Conservation (phyloP, 192 early-diverging fungal genomes). For the Diversispora epigaea region DNA sequence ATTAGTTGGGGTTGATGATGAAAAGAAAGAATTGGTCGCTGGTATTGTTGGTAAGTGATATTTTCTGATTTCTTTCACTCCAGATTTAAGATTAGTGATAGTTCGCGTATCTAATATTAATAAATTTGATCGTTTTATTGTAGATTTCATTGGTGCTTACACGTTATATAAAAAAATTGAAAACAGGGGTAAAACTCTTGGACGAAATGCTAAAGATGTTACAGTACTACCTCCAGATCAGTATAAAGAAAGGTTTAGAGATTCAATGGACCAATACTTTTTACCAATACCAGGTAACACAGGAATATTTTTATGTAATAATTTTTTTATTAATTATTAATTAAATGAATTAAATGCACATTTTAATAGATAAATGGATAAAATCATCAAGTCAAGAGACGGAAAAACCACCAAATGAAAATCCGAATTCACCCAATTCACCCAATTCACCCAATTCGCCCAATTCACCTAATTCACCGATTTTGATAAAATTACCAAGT, state of each 20-base stretch:
- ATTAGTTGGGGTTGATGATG: constrained; percentile 88
- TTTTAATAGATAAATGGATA: constrained; percentile 7
- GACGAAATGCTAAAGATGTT: constrained; percentile 76
- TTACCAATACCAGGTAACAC: constrained; percentile 74
- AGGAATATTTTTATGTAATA: background rate
- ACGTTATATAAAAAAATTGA: constrained; percentile 98
- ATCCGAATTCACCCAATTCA: background rate
- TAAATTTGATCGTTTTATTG: background rate
- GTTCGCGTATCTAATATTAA: background rate
- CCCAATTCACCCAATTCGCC: background rate
- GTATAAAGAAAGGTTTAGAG: constrained; percentile 88
- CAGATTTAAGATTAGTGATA: background rate
- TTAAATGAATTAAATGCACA: background rate
- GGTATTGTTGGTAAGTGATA: constrained; percentile 51
- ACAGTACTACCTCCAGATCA: constrained; percentile 92
- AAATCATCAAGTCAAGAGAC: background rate
- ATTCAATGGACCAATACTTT: constrained; percentile 88
- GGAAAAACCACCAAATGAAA: background rate
- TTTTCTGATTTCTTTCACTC: background rate
- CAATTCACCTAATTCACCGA: background rate
- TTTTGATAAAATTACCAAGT: background rate
- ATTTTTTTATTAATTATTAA: background rate
- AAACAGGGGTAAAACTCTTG: constrained; percentile 63
- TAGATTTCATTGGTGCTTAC: constrained; percentile 94
- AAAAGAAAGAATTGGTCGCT: constrained; percentile 80